These are phyloP conservation scores for Meyerozyma elateridarum DNA, from an alignment of 1,139 yeast genomes.

Conservation along the genomic window DNA sequence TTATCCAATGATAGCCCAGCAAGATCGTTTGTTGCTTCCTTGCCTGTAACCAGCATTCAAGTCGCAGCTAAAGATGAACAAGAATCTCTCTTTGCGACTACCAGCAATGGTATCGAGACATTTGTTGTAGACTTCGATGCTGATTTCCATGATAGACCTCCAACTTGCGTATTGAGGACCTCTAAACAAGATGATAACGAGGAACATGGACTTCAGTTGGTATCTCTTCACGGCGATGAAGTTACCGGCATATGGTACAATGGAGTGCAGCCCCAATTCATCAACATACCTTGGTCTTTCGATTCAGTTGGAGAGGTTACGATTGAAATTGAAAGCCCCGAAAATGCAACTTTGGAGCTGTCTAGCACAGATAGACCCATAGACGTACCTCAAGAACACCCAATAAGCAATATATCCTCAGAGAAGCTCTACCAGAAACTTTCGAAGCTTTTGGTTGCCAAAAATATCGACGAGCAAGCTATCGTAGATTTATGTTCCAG, in stretches of 20 bases:
- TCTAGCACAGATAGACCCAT: slow-evolving; percentile 9
- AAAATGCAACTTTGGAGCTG: slow-evolving; percentile 8
- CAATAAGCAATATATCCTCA: slow-evolving; percentile 19
- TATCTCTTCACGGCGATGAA: slow-evolving; percentile 9
- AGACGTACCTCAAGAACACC: slow-evolving; percentile 10
- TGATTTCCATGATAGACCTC: slow-evolving; percentile 7
- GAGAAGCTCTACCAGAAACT: slow-evolving; percentile 23
- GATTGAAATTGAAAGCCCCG: slow-evolving; percentile 15
- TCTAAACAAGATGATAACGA: slow-evolving; percentile 5
- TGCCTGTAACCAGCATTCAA: slow-evolving; percentile 8
- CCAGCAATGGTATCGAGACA: slow-evolving; percentile 28
- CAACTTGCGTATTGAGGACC: slow-evolving; percentile 10
- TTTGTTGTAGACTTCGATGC: slow-evolving; percentile 21
- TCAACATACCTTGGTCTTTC: slow-evolving; percentile 17
- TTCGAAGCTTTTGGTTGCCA: slow-evolving; percentile 10
- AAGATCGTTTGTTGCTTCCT: slow-evolving; percentile 6
- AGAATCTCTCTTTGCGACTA: slow-evolving; percentile 23
- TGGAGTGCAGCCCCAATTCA: slow-evolving; percentile 24
- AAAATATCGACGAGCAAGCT: slow-evolving; percentile 8
- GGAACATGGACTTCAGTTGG: slow-evolving; percentile 12
- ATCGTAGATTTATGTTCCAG: slow-evolving; percentile 29
- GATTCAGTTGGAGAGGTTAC: slow-evolving; percentile 14
- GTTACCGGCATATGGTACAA: slow-evolving; percentile 35
- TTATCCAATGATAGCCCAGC: slow-evolving; percentile 4
- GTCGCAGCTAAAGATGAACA: slow-evolving; percentile 8